These are phyloP conservation scores for Cryptosporidium baileyi DNA, from an alignment of 169 alveolate genomes.

Conservation along the genomic window DNA sequence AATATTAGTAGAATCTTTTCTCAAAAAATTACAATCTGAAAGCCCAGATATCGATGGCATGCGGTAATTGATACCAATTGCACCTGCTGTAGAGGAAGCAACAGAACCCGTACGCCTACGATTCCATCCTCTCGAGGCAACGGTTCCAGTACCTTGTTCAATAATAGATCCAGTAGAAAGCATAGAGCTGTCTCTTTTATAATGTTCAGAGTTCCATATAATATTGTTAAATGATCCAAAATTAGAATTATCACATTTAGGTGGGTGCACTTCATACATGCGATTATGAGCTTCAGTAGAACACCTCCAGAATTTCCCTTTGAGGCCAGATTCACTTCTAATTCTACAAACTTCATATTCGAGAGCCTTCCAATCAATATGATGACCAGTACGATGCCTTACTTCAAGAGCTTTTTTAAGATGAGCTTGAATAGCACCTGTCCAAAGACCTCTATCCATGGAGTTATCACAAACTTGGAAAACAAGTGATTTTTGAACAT, in stretches of 20 bases:
- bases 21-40: conserved; percentile 33
- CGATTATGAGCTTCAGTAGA: conserved; percentile 61
- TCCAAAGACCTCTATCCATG: conserved; percentile 71
- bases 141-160: conserved; percentile 32
- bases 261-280: conserved; percentile 64
- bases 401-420: conserved; percentile 61
- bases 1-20: conserved; percentile 63
- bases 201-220: conserved; percentile 14
- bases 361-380: conserved; percentile 67
- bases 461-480: conserved; percentile 60
- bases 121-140: conserved; percentile 17
- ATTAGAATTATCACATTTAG: conserved; percentile 23
- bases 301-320: conserved; percentile 66
- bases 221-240: conserved; percentile 21
- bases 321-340: conserved; percentile 59
- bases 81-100: conserved; percentile 29
- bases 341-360: conserved; percentile 66
- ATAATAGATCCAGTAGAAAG: conserved; percentile 55
- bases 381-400: conserved; percentile 59
- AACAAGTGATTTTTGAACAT: conserved; percentile 32
- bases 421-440: conserved; percentile 68
- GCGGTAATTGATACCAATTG: conserved; percentile 16
- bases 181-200: conserved; percentile 42
- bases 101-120: conserved; percentile 32
- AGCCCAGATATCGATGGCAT: conserved; percentile 34